phyloP scores from a whole-genome alignment of 192 early-diverging fungal species.

The Dissophora ornata region DNA sequence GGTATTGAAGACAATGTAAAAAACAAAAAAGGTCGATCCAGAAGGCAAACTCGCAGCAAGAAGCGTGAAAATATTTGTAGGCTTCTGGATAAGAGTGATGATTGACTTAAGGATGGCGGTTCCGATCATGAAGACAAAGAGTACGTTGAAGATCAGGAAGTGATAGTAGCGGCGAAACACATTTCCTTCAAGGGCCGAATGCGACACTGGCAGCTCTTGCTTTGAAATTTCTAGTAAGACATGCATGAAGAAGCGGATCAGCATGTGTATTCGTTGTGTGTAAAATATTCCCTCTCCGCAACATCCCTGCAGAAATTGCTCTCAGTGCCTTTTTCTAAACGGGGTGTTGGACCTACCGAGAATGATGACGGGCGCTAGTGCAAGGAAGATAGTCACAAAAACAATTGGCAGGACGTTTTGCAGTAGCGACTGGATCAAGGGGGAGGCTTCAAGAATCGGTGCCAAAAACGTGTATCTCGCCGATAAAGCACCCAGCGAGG shows the following conservation, averaged over 20 bases:
- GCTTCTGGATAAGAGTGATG: constrained; percentile 57
- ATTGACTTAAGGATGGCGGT: constrained; percentile 66
- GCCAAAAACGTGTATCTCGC: constrained; percentile 57
- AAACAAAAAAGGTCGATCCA: constrained; percentile 72
- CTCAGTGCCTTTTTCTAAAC: too few relatives aligned
- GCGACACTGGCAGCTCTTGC: constrained; percentile 64
- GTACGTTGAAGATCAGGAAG: constrained; percentile 72
- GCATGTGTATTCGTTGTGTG: too few relatives aligned
- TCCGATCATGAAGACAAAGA: constrained; percentile 71
- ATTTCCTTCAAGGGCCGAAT: constrained; percentile 67
- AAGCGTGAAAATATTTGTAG: constrained; percentile 61
- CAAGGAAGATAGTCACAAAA: constrained; percentile 64
- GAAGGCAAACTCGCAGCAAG: constrained; percentile 64
- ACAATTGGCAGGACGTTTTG: constrained; percentile 70
- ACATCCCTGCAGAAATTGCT: too few relatives aligned
- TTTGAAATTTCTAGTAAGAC: constrained; percentile 64
- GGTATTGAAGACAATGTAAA: constrained; percentile 70
- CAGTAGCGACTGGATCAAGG: constrained; percentile 57
- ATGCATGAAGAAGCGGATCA: neutral
- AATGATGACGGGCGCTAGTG: constrained; percentile 66
- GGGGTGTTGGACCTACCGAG: constrained; percentile 56
- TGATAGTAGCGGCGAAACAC: constrained; percentile 68
- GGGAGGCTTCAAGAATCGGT: constrained; percentile 57
- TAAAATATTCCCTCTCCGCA: too few relatives aligned
- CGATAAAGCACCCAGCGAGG: constrained; percentile 62